Base-by-base conservation (phyloP, 345 rosid genomes). In the Eucalyptus coolabah region DNA sequence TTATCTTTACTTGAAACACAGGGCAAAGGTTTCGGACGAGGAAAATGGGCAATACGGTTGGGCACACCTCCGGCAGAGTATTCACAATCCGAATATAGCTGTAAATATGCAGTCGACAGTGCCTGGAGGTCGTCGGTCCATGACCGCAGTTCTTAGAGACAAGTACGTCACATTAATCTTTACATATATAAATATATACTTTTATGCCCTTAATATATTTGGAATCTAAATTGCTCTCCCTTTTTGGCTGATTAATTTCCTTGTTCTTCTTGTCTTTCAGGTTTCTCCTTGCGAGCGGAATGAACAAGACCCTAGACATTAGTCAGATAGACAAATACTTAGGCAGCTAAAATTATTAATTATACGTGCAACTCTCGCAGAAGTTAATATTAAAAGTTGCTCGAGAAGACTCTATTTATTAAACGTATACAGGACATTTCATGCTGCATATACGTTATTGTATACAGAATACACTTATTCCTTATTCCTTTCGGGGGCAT, bases 11-110 rank as follows among this genome's bases (percentile, higher is more conserved):
- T n/a, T 65, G 23, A 69, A 69, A 69, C 24, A 17, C 93, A 98
- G 99, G 94, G 97, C 94, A 49, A 94, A 92, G 90, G 97, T 97
- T 56, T 91, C 93, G 19, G 95, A 95, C 72, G 89, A 91, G 90
- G 91, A 92, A 87, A 89, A 90, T 59, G 99, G 96, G 86, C 93
- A 94, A 86, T 83, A 91, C 77, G 99, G 99, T 6, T 98, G 99
- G 99, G 92, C 94, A 56, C 98, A 96, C 89, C 89, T 96, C 87
- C 92, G 99, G 87, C 99, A 98, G 95, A 98, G 99, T 88, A 97
- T 95, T 92, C 99, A 98, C 92, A 97, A 97, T 86, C 99, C 99
- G 3, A 95, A 96, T 85, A 92, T 98, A 26, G 99, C 99, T 16
- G 92, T 97, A 82, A 97, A 98, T 89, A 90, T 98, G 93, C 98